Conservation (phyloP, 306 rosid genomes). For the Luffa aegyptiaca region DNA sequence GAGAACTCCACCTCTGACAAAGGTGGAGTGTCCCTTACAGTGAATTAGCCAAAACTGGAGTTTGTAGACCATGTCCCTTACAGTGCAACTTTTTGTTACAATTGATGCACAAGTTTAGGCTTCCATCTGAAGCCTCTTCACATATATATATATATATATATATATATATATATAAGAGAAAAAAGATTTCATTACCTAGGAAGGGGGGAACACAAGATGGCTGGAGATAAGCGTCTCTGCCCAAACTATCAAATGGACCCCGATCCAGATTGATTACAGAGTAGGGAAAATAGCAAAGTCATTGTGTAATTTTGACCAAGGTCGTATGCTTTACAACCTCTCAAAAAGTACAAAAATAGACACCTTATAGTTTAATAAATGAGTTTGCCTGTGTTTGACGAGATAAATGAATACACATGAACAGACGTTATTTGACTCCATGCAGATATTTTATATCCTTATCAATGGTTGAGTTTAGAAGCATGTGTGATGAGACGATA, state of each 20-base stretch:
- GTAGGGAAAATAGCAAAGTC: background rate
- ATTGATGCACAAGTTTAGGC: background rate
- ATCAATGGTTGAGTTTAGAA: background rate
- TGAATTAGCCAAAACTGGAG: no score
- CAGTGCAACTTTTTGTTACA: background rate
- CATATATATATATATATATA: no score
- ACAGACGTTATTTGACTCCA: background rate
- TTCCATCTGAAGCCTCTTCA: no score
- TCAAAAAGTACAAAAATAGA: background rate
- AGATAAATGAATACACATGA: background rate
- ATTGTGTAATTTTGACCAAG: background rate
- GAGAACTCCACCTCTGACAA: no score
- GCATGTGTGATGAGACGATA: background rate
- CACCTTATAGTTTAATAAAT: background rate
- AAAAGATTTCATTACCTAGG: no score
- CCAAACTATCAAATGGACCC: no score
- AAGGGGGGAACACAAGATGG: no score
- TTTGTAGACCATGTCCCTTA: background rate
- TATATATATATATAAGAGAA: no score
- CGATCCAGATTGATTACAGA: background rate
- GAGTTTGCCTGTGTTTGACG: background rate
- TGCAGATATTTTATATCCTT: background rate
- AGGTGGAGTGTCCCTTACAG: no score
- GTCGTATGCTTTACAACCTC: background rate
- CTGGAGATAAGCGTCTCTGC: no score